Percentiles rank a stretch among this genome's conserved stretches.
Evolutionary conservation across 345 rosid genomes (phyloP).

Genomic region (Dipteronia sinensis): DNA sequence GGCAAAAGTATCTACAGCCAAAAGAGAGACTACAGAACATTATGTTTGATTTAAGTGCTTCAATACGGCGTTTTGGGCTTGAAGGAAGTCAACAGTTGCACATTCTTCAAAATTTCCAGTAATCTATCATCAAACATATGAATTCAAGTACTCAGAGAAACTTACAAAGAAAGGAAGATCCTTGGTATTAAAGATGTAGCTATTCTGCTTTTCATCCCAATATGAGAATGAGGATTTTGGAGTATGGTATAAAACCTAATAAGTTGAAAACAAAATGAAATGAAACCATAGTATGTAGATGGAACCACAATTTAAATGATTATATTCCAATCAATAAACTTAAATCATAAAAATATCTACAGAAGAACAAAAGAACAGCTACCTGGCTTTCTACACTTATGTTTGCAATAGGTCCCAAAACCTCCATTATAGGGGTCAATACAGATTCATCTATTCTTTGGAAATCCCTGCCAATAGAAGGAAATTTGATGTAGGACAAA

Average conservation of each 20-base stretch:
- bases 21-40: neutral
- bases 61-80: neutral
- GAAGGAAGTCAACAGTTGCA: neutral
- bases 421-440: constrained; percentile 66
- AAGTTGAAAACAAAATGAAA: constrained; percentile 15
- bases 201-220: constrained; percentile 73
- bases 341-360: neutral
- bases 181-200: constrained; percentile 63
- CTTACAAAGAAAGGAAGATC: constrained; percentile 97
- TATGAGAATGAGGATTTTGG: constrained; percentile 82
- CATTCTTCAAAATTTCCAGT: neutral
- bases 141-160: constrained; percentile 22
- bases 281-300: constrained; percentile 7
- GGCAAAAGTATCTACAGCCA: neutral
- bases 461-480: constrained; percentile 69
- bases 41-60: neutral
- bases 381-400: constrained; percentile 97
- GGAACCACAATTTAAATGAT: neutral
- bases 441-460: constrained; percentile 58
- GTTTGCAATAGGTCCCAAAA: constrained; percentile 71
- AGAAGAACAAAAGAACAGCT: constrained; percentile 6
- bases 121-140: constrained; percentile 12
- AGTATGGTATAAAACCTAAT: constrained; percentile 85
- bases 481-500: neutral
- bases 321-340: constrained; percentile 4